phyloP scores from a whole-genome alignment of 106 monocot species.

The Narthecium ossifragum region DNA sequence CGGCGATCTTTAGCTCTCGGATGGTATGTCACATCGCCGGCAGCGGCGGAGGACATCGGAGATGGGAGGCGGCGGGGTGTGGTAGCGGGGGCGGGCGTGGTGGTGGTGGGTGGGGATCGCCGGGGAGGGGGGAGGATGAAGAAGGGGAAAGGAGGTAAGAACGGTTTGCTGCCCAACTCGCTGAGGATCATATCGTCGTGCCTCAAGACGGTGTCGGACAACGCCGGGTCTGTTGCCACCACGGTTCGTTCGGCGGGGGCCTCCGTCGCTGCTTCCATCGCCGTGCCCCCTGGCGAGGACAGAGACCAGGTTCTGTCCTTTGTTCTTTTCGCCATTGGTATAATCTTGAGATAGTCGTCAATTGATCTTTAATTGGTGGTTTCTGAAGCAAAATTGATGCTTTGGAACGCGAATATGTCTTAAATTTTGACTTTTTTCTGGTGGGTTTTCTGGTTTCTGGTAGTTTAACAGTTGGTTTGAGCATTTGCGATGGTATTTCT shows the following conservation, averaged over 20 bases:
- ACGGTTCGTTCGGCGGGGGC: constrained; percentile 85
- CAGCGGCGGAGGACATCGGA: constrained; percentile 19
- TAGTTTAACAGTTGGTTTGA: no score
- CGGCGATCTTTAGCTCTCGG: constrained; percentile 19
- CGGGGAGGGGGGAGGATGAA: constrained; percentile 15
- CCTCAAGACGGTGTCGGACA: constrained; percentile 86
- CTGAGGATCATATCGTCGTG: constrained; percentile 90
- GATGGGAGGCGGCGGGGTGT: constrained; percentile 39
- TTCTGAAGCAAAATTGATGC: no score
- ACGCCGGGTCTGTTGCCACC: constrained; percentile 74
- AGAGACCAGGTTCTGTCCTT: constrained; percentile 61
- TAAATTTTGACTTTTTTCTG: no score
- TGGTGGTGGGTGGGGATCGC: constrained; percentile 7
- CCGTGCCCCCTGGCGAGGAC: constrained; percentile 46
- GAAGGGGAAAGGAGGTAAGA: constrained; percentile 34
- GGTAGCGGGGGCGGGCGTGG: constrained; percentile 2
- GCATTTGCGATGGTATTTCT: no score
- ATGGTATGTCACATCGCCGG: constrained; percentile 46
- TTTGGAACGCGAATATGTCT: no score
- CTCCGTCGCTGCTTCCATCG: constrained; percentile 71
- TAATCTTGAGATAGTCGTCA: no score
- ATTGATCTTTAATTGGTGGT: no score
- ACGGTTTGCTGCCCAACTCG: constrained; percentile 84
- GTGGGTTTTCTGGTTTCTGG: no score
- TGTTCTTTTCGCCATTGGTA: background rate